Evolutionary conservation across 2,329 filamentous ascomycete species (phyloP), one percentile per base, ranked within the genome.

Genomic region (Leptosphaerulina australis): DNA sequence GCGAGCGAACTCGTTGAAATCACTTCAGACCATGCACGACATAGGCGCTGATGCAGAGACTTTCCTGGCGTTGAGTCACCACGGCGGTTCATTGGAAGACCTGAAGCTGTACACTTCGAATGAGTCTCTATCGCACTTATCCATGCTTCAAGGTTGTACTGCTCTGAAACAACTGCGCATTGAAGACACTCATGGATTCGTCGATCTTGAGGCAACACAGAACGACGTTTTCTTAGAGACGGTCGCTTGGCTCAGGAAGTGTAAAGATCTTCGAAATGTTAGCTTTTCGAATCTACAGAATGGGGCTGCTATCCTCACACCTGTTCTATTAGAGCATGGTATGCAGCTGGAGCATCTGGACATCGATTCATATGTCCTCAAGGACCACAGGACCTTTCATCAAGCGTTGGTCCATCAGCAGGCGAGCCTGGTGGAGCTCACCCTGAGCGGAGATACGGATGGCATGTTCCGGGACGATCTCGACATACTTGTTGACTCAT

Each of bases 1-100:
- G 38, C 77, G 72, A 14, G 76, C 79, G 2, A 79, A 88, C 54
- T 83, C 79, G 1, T 70, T 90, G 9, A 76, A 77, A 47, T 78
- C 77, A 15, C 84, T 90, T 47, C 76, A 83, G 49, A 78, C 85
- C 21, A 77, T 84, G 44, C 82, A 81, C 61, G 74, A 76, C 30
- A 83, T 83, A 55, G 72, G 77, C 2, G 76, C 88, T 12, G 81
- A 80, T 0, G 70, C 75, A 3, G 74, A 81, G 33, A 82, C 84
- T 0, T 80, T 87, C 36, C 66, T 76, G 20, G 78, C 80, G 3
- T 60, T 86, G 5, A 79, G 77, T 50, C 71, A 73, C 17, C 83
- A 86, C 57, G 71, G 76, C 11, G 67, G 76, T 31, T 83, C 85
- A 4, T 72, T 90, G 9, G 79, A 74, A 50, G 72, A 78, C 50